Evolutionary conservation across 2,329 filamentous ascomycete species (phyloP), one percentile per base, ranked within the genome.

Genomic region (Fonsecaea nubica): DNA sequence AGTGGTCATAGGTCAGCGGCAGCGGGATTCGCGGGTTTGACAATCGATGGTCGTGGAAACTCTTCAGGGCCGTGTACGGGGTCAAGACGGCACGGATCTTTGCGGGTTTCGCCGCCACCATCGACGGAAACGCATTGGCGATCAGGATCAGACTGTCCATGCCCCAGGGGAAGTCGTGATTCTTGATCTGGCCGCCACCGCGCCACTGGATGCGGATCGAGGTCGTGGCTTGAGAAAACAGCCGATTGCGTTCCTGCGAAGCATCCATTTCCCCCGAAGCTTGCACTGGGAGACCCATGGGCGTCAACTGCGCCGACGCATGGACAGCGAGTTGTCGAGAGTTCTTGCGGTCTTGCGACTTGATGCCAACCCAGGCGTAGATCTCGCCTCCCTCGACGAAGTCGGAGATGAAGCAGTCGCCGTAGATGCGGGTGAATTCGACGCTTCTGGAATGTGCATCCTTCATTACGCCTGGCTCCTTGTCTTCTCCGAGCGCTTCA

Each of bases 371-470:
- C 58, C 58, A 63, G 30, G 61, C 61, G 30, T 63, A 63, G 10
- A 63, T 57, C 30, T 63, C 61, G 32, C 61, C 61, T 13, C 61
- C 61, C 9, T 58, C 52, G 15, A 63, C 61, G 10, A 63, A 63
- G n/a, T 58, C 61, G 12, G 61, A 63, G 13, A 63, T 58, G 53
- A 63, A 63, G 35, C 36, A 58, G 38, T 63, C 61, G 21, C 61
- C 61, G 30, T 63, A 63, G 13, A 58, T 63, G 2, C 58, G 58
- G 5, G 58, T 62, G 35, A 62, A 62, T 21, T 62, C 48, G 33
- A 62, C 48, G 13, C 58, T 62, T 12, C 48, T 36, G 38, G 32
- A 12, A 40, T 62, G 58, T 12, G 13, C 7, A n/a, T 38, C 30
- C 25, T 60, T 60, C 30, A 30, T 30, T 32, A 2, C 25, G 15